These are phyloP conservation scores for Astrothelium subdiscretum DNA, from an alignment of 495 filamentous ascomycete genomes.

Conservation along the genomic window DNA sequence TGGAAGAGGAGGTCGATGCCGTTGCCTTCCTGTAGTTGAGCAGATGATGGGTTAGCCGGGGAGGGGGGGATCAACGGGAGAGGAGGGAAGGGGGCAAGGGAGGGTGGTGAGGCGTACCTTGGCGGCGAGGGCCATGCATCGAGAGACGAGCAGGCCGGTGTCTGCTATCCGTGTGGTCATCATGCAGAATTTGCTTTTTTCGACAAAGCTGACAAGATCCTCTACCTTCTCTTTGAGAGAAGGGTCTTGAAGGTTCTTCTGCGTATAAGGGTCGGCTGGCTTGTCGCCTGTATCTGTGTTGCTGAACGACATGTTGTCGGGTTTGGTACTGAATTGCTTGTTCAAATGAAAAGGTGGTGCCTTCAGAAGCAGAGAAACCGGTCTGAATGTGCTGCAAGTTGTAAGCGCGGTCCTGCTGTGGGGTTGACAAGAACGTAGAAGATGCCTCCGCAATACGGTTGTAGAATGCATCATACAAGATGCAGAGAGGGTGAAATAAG, in stretches of 20 bases:
- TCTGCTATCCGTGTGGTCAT: constrained; percentile 50
- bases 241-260: constrained; percentile 53
- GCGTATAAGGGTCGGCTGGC: constrained; percentile 70
- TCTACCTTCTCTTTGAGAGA: constrained; percentile 67
- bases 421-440: neutral
- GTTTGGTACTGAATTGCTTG: neutral
- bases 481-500: neutral
- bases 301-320: constrained; percentile 37
- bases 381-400: neutral
- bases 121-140: constrained; percentile 86
- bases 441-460: neutral
- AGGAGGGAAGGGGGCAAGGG: neutral
- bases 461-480: neutral
- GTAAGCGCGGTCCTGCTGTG: neutral
- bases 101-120: constrained; percentile 40
- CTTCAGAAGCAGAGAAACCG: too few species aligned
- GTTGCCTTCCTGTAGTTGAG: constrained; percentile 49
- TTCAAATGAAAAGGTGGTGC: neutral
- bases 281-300: constrained; percentile 47
- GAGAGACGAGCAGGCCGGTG: constrained; percentile 52
- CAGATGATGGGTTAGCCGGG: neutral
- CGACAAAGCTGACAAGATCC: constrained; percentile 57
- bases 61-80: neutral
- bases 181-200: constrained; percentile 68
- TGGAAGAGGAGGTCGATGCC: constrained; percentile 86